Conservation (phyloP, 2,329 filamentous ascomycete species). For the Orbilia brochopaga region DNA sequence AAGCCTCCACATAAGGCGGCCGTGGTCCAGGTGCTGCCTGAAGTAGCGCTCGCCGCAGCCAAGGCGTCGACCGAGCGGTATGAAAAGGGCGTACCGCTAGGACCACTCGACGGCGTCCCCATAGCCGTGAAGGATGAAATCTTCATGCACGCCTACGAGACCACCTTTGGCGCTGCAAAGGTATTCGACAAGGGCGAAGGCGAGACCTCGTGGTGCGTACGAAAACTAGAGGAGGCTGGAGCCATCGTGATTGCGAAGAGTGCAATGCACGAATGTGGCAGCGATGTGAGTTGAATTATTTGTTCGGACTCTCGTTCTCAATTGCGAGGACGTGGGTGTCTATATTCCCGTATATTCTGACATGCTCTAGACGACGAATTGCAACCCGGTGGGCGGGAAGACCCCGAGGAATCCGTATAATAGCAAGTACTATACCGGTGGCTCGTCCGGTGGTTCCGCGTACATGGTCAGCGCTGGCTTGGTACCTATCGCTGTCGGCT, state of each 20-base stretch:
- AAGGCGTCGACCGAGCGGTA: slow-evolving; percentile 65
- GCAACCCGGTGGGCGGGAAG: slow-evolving; percentile 70
- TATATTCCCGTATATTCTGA: slow-evolving; percentile 53
- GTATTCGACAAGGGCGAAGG: slow-evolving; percentile 57
- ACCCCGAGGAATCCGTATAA: slow-evolving; percentile 81
- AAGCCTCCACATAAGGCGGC: slow-evolving; percentile 40
- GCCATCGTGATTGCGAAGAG: slow-evolving; percentile 74
- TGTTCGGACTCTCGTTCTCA: background rate
- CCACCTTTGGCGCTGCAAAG: slow-evolving; percentile 68
- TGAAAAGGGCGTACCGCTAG: slow-evolving; percentile 59
- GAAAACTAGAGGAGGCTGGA: slow-evolving; percentile 72
- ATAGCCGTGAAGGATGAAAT: slow-evolving; percentile 79
- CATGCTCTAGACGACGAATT: slow-evolving; percentile 75
- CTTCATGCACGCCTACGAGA: slow-evolving; percentile 74
- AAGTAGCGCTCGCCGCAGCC: slow-evolving; percentile 65
- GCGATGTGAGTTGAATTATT: slow-evolving; percentile 59
- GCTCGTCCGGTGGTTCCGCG: slow-evolving; percentile 75
- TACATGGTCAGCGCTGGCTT: slow-evolving; percentile 74
- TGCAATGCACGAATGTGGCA: slow-evolving; percentile 77
- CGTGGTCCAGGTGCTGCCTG: slow-evolving; percentile 53
- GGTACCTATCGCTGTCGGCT: slow-evolving; percentile 73
- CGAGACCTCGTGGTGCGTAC: slow-evolving; percentile 72
- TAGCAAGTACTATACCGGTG: slow-evolving; percentile 74
- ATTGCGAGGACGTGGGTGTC: background rate
- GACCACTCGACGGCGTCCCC: slow-evolving; percentile 74